Evolutionary conservation across 2,329 filamentous ascomycete species (phyloP), one percentile per base, ranked within the genome.

Genomic region (Hypoxylon sp.): DNA sequence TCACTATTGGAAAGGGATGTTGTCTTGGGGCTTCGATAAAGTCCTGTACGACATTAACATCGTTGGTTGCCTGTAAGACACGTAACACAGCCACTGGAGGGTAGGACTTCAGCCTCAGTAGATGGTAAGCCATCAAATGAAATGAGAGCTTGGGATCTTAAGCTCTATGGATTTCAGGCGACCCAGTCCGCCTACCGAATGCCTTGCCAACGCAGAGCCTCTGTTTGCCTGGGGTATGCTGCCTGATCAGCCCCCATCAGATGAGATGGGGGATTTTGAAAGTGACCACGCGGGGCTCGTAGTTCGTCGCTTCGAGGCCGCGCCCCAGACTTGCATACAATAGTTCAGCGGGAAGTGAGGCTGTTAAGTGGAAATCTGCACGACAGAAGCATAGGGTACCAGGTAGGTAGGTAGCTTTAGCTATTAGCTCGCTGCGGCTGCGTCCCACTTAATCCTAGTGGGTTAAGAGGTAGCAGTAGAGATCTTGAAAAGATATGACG

Each of bases 51-150:
- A 70, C 67, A 44, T 64, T 27, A 35, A 56, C 13, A 58, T 61
- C 30, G 57, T 56, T 65, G 67, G 64, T 68, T 68, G 67, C 68
- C 62, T 70, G 65, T 46, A 37, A 55, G 57, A 70, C 57, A 69
- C 46, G 70, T 72, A 72, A 70, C 68, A 72, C 68, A 71, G 68
- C 70, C 68, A 71, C 68, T 31, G 53, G 22, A 42, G 58, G 65
- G 65, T 72, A 66, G 53, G 57, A 64, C 59, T 69, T 68, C 65
- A 72, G 65, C 65, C 62, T 71, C 65, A 70, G 66, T 42, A 44
- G 57, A 22, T 56, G 17, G 44, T 35, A 22, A 59, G 48, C 50
- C 48, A 55, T 70, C 63, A 58, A 68, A 70, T 66, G 30, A 60
- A 37, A 65, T 48, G 33, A 31, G 22, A 64, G 64, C 60, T 61